phyloP scores from a whole-genome alignment of 1,284 basidiomycete species.

The Omphalotus olearius region DNA sequence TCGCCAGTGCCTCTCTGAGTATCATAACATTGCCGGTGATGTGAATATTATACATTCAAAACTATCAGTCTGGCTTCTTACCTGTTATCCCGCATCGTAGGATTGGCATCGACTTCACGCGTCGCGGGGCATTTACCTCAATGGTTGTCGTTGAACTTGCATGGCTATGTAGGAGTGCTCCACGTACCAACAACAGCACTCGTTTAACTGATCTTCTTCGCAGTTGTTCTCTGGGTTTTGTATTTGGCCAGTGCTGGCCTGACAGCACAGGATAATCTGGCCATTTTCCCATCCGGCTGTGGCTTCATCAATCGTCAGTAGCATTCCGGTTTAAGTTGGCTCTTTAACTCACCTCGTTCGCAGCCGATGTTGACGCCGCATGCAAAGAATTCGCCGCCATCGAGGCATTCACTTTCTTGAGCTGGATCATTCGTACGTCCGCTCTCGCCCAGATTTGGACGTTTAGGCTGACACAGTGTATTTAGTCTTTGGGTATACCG shows the following conservation, averaged over 20 bases:
- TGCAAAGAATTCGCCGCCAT: constrained; percentile 44
- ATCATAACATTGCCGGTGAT: constrained; percentile 41
- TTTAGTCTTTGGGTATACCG: constrained; percentile 26
- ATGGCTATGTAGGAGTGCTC: constrained; percentile 34
- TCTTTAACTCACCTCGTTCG: constrained; percentile 2
- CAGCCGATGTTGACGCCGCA: constrained; percentile 19
- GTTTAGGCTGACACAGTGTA: neutral
- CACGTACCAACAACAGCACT: neutral
- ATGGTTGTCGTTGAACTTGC: constrained; percentile 39
- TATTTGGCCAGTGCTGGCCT: constrained; percentile 50
- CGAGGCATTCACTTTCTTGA: constrained; percentile 50
- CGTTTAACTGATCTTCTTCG: neutral
- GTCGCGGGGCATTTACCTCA: constrained; percentile 39
- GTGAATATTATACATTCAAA: constrained; percentile 27
- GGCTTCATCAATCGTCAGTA: constrained; percentile 16
- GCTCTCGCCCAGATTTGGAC: neutral
- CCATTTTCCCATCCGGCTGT: neutral
- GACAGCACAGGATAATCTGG: constrained; percentile 22
- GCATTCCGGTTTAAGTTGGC: neutral
- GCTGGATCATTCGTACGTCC: constrained; percentile 41
- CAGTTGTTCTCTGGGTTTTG: constrained; percentile 52
- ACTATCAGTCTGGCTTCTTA: too few relatives aligned
- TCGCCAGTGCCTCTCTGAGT: constrained; percentile 40
- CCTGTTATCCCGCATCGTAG: too few relatives aligned
- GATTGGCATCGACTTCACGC: constrained; percentile 34